A percentile compares a stretch with the other conserved stretches of the same genome.
These are phyloP conservation scores for Phytophthora litchii DNA, from an alignment of 352 stramenopile genomes.

Conservation along the genomic window DNA sequence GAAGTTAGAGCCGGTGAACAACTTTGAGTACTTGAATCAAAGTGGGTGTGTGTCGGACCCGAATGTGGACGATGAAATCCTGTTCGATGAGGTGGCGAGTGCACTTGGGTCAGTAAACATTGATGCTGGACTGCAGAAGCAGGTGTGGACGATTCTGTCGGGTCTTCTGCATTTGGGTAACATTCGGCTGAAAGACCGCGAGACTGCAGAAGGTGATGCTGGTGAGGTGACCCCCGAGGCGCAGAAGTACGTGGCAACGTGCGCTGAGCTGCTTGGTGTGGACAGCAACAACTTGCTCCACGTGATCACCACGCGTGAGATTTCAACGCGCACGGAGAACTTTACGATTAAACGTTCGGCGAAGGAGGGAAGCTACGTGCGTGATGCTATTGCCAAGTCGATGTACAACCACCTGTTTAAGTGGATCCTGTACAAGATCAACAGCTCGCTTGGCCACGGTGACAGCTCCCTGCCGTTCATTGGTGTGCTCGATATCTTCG, in stretches of 20 bases:
- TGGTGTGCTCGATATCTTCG: constrained; percentile 97
- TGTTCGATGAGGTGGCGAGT: constrained; percentile 86
- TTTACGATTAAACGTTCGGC: constrained; percentile 83
- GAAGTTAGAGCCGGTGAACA: constrained; percentile 55
- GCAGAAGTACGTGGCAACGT: constrained; percentile 59
- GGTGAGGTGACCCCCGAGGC: constrained; percentile 67
- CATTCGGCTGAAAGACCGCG: constrained; percentile 73
- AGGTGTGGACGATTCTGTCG: constrained; percentile 80
- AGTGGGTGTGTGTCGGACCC: constrained; percentile 82
- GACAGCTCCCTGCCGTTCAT: constrained; percentile 85
- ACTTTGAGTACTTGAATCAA: constrained; percentile 89
- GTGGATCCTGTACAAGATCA: constrained; percentile 84
- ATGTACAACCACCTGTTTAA: constrained; percentile 93
- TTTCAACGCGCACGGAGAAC: constrained; percentile 78
- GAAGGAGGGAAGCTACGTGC: constrained; percentile 82
- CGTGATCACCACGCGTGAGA: constrained; percentile 84
- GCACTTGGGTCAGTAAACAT: constrained; percentile 83
- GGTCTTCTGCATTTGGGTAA: constrained; percentile 86
- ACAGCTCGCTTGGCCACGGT: constrained; percentile 82
- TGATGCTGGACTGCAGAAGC: constrained; percentile 63
- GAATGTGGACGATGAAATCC: constrained; percentile 88
- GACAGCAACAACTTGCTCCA: constrained; percentile 62
- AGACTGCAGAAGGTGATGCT: constrained; percentile 80
- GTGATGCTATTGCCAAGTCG: constrained; percentile 94
- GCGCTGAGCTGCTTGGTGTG: constrained; percentile 74